Evolutionary conservation across 768 basidiomycete species (phyloP), one percentile per base, ranked within the genome.

Genomic region (Collybiopsis confluens): DNA sequence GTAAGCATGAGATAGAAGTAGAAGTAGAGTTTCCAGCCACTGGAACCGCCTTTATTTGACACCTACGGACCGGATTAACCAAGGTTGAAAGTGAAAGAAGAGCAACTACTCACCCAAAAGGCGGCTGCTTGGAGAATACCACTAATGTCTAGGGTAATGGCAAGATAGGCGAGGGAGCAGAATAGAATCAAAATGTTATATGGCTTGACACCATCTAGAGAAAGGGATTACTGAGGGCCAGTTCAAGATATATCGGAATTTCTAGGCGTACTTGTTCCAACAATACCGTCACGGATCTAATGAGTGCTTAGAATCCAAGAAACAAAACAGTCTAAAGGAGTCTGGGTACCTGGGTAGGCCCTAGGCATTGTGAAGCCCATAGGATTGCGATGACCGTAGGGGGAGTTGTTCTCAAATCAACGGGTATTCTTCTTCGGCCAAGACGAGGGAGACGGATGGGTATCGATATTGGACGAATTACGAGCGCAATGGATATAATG

Each of bases 151-250:
- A 98, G 77, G 0, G 94, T 91, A 30, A 97, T 87, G 4, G 93
- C 85, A 76, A 97, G 87, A 69, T 98, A 98, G 0, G 94, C 92
- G 45, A 97, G 75, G 2, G 89, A 91, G 61, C 92, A 84, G 70
- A 98, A 98, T 1, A 98, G 72, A 23, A 92, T 90, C 66, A 98
- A 81, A 58, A 98, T 94, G 65, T 97, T 91, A 63, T 94, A 90
- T 0, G 95, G 95, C 59, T 88, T 82, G 23, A 98, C 80, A 3
- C 87, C 87, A 55, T 86, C 85, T 41, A 30, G 1, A 15, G 30
- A 35, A 7, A 26, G 16, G 13, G 44, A 11, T 18, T 28, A 10
- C 2, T n/a, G 24, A 47, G 26, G 15, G n/a, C 7, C n/a, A 26
- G 30, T 13, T 50, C 28, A 56, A 16, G 0, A 1, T 7, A 11